Percentiles rank a stretch among this genome's conserved stretches.
These are phyloP conservation scores for Rhinocladiella mackenziei DNA, from an alignment of 2,329 filamentous ascomycete genomes.

Conservation along the genomic window DNA sequence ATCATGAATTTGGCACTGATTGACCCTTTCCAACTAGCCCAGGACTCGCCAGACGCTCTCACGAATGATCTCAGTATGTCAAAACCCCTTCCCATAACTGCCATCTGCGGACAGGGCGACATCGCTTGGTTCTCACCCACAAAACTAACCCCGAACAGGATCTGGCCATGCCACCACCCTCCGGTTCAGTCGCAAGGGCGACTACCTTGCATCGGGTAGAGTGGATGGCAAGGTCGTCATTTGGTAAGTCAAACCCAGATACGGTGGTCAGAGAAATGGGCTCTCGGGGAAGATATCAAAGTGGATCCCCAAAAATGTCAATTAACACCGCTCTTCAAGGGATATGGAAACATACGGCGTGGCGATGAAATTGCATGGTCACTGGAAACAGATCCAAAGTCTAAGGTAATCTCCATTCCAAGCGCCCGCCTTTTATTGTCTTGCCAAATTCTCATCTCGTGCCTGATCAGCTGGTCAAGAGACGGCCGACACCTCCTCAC, in stretches of 20 bases:
- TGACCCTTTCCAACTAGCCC: constrained; percentile 66
- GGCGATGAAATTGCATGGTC: constrained; percentile 86
- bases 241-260: constrained; percentile 40
- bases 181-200: constrained; percentile 90
- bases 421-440: not conserved
- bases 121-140: too few relatives aligned
- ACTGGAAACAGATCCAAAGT: constrained; percentile 89
- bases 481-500: constrained; percentile 88
- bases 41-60: constrained; percentile 87
- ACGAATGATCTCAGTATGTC: constrained; percentile 76
- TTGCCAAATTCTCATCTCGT: not conserved
- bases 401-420: constrained; percentile 51
- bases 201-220: constrained; percentile 89
- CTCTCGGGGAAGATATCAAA: not conserved
- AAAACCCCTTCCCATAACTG: too few relatives aligned
- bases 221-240: constrained; percentile 91
- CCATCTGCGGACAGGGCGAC: too few relatives aligned
- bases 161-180: constrained; percentile 63
- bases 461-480: constrained; percentile 68
- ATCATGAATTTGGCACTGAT: constrained; percentile 68
- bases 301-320: not conserved
- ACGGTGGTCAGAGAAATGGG: not conserved
- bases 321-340: constrained; percentile 40
- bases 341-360: constrained; percentile 97
- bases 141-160: constrained; percentile 36